These are phyloP conservation scores for Alternaria brassicae DNA, from an alignment of 2,329 filamentous ascomycete species.

Conservation along the genomic window DNA sequence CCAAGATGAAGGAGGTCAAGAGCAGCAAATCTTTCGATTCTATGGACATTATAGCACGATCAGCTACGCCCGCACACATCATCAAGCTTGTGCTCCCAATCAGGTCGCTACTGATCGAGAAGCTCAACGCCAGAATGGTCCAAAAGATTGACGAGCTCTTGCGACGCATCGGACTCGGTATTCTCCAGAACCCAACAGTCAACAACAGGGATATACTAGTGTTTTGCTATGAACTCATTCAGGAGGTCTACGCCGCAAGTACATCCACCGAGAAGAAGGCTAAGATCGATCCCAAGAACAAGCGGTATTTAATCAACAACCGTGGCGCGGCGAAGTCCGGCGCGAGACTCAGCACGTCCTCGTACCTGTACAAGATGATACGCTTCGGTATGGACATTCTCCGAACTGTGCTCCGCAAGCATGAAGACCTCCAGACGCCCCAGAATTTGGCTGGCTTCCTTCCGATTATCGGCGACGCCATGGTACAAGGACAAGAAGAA, in stretches of 20 bases:
- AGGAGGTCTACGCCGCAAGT: constrained; percentile 77
- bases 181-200: constrained; percentile 81
- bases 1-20: constrained; percentile 96
- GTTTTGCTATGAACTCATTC: constrained; percentile 94
- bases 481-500: constrained; percentile 86
- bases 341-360: constrained; percentile 74
- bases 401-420: constrained; percentile 83
- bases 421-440: constrained; percentile 79
- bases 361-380: constrained; percentile 85
- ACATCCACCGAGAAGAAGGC: constrained; percentile 50
- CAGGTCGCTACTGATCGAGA: constrained; percentile 79
- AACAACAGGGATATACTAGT: constrained; percentile 83
- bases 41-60: constrained; percentile 89
- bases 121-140: constrained; percentile 80
- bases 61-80: constrained; percentile 76
- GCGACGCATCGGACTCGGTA: constrained; percentile 79
- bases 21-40: constrained; percentile 98
- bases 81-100: constrained; percentile 80
- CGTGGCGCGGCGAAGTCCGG: constrained; percentile 77
- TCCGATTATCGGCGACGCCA: constrained; percentile 84
- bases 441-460: constrained; percentile 85
- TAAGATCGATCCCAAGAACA: constrained; percentile 56
- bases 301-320: constrained; percentile 78
- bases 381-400: constrained; percentile 89
- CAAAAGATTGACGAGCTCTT: constrained; percentile 92